Evolutionary conservation across 768 basidiomycete species (phyloP).

Genomic region (Mrakia blollopis): DNA sequence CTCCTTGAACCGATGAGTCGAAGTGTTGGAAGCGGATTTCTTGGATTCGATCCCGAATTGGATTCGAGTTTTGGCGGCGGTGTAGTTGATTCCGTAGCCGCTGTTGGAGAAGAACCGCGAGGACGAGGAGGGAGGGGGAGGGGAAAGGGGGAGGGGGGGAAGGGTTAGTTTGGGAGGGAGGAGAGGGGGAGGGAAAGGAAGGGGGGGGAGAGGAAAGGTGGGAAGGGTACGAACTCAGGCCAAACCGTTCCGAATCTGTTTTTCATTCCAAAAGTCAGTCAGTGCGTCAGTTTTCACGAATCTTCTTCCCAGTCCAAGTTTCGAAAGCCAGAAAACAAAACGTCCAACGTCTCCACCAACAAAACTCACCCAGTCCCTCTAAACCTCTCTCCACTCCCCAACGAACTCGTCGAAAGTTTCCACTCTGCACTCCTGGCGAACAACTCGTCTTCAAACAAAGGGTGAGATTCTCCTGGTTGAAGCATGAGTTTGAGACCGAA

Average conservation of each 20-base stretch:
- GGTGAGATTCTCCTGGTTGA: constrained; percentile 53
- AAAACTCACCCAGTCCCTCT: constrained; percentile 65
- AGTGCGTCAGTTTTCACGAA: too few species aligned
- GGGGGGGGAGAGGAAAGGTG: constrained; percentile 65
- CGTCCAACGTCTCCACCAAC: too few species aligned
- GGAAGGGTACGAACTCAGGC: constrained; percentile 44
- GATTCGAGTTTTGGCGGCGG: constrained; percentile 43
- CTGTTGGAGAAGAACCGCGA: not conserved
- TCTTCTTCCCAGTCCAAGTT: too few species aligned
- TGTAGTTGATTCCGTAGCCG: constrained; percentile 88
- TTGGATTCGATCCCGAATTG: constrained; percentile 96
- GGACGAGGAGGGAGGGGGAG: not conserved
- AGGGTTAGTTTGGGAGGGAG: not conserved
- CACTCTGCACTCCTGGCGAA: constrained; percentile 72
- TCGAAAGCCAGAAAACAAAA: not conserved
- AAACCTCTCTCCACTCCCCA: constrained; percentile 80
- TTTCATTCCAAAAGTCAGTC: too few species aligned
- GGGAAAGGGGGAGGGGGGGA: not conserved
- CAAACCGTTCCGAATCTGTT: not conserved
- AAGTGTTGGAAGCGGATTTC: constrained; percentile 61
- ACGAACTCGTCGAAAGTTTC: constrained; percentile 83
- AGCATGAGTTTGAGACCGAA: constrained; percentile 72
- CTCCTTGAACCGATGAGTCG: constrained; percentile 62
- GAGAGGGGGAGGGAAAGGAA: not conserved
- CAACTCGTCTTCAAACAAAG: constrained; percentile 70